These are phyloP conservation scores for Didymellaceae sp. DNA, from an alignment of 2,329 filamentous ascomycete genomes.

Conservation along the genomic window DNA sequence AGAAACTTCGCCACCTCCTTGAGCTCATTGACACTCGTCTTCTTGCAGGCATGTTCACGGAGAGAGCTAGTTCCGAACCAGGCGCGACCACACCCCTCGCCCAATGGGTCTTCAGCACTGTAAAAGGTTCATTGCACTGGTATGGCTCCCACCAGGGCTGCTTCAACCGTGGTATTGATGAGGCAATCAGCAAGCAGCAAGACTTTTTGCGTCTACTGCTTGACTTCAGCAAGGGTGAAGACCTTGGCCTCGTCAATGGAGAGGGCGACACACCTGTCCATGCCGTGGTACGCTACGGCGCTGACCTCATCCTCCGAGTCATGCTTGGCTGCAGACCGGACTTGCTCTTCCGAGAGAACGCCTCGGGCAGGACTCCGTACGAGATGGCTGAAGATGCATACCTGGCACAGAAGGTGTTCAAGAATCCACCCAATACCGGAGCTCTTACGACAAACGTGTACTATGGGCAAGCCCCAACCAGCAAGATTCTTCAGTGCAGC, in stretches of 20 bases:
- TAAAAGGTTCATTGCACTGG: background rate
- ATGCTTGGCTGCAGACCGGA: constrained; percentile 62
- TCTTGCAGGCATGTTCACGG: constrained; percentile 63
- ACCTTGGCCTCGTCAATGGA: constrained; percentile 65
- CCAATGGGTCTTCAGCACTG: constrained; percentile 28
- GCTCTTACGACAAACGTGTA: background rate
- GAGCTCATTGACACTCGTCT: constrained; percentile 65
- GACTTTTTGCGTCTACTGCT: constrained; percentile 35
- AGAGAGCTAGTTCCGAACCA: constrained; percentile 59
- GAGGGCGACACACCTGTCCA: constrained; percentile 72
- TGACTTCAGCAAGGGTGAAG: constrained; percentile 52
- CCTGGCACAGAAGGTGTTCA: constrained; percentile 46
- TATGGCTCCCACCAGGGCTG: background rate
- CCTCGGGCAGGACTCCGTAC: constrained; percentile 74
- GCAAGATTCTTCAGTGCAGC: constrained; percentile 12
- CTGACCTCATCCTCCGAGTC: constrained; percentile 53
- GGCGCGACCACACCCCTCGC: constrained; percentile 70
- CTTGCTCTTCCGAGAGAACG: constrained; percentile 74
- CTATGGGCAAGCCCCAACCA: background rate
- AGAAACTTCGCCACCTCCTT: constrained; percentile 57
- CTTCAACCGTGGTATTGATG: background rate
- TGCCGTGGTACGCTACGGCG: constrained; percentile 54
- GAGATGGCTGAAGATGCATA: constrained; percentile 69
- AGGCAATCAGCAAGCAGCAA: background rate
- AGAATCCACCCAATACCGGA: constrained; percentile 18